Percentiles rank a stretch among this genome's conserved stretches.
Conservation (phyloP, 2,329 filamentous ascomycete genomes). For the Fusarium torreyae region DNA sequence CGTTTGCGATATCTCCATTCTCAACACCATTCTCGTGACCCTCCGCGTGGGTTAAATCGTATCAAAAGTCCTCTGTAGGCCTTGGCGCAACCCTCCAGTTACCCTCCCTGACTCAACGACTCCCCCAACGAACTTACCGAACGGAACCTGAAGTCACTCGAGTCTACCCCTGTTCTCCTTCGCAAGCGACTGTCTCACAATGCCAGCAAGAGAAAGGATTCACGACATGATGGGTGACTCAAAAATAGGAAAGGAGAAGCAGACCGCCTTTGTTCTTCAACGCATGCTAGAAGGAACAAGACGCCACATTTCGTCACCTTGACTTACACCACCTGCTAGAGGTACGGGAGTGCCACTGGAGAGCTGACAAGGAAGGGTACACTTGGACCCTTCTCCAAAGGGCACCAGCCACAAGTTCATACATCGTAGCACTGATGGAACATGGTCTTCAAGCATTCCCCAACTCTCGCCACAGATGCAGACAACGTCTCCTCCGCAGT, state of each 20-base stretch:
- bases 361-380: conserved; percentile 9
- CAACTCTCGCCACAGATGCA: conserved; percentile 20
- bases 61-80: conserved; percentile 20
- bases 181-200: conserved; percentile 6
- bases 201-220: not conserved
- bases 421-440: not conserved
- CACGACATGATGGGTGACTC: not conserved
- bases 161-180: not conserved
- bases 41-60: conserved; percentile 2
- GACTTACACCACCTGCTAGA: conserved; percentile 5
- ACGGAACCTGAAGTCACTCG: not conserved
- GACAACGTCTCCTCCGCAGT: conserved; percentile 27
- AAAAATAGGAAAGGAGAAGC: conserved; percentile 1
- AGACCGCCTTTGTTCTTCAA: conserved; percentile 17
- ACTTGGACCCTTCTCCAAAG: conserved; percentile 31
- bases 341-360: conserved; percentile 15
- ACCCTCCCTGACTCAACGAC: not conserved
- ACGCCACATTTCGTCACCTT: conserved; percentile 35
- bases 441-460: conserved; percentile 1
- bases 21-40: conserved; percentile 23
- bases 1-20: not conserved
- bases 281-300: conserved; percentile 19
- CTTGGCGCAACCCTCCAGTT: conserved; percentile 5
- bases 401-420: conserved; percentile 30
- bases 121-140: not conserved